Percentiles rank a stretch among this genome's conserved stretches.
Evolutionary conservation across 2,329 filamentous ascomycete genomes (phyloP).

Genomic region (Cyphellophora attinorum): DNA sequence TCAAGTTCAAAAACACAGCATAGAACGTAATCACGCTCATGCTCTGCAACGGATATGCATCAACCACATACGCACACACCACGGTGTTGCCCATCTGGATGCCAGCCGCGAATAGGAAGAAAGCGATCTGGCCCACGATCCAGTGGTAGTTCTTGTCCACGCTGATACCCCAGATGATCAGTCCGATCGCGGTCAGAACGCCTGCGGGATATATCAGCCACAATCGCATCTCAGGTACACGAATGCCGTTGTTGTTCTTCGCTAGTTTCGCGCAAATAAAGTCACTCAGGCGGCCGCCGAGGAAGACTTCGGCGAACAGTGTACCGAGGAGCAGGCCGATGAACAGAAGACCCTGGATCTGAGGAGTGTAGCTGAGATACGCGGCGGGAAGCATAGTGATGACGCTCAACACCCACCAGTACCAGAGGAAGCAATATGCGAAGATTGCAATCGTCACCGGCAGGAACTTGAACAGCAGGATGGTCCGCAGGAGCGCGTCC

Average conservation of each 20-base stretch:
- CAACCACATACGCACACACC: slow-evolving; percentile 44
- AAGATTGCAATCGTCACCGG: slow-evolving; percentile 37
- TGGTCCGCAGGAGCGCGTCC: slow-evolving; percentile 37
- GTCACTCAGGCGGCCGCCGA: slow-evolving; percentile 46
- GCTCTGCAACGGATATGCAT: slow-evolving; percentile 46
- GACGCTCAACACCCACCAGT: slow-evolving; percentile 48
- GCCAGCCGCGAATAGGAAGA: slow-evolving; percentile 45
- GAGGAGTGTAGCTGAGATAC: slow-evolving; percentile 37
- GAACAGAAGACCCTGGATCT: slow-evolving; percentile 45
- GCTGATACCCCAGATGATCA: slow-evolving; percentile 47
- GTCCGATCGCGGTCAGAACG: slow-evolving; percentile 37
- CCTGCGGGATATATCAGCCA: slow-evolving; percentile 48
- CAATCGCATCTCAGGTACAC: slow-evolving; percentile 45
- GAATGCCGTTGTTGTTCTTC: slow-evolving; percentile 31
- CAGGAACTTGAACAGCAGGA: slow-evolving; percentile 37
- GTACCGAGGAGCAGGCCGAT: slow-evolving; percentile 46
- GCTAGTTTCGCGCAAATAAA: slow-evolving; percentile 38
- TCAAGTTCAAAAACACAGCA: slow-evolving; percentile 43
- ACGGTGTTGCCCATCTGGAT: slow-evolving; percentile 50
- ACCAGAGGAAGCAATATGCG: slow-evolving; percentile 45
- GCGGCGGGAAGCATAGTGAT: slow-evolving; percentile 45
- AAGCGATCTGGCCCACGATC: slow-evolving; percentile 47
- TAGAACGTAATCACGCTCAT: slow-evolving; percentile 48
- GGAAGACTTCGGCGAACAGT: slow-evolving; percentile 41
- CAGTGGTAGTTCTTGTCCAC: slow-evolving; percentile 45